Conservation (phyloP, 2,329 filamentous ascomycete genomes). For the Venturia aucupariae region DNA sequence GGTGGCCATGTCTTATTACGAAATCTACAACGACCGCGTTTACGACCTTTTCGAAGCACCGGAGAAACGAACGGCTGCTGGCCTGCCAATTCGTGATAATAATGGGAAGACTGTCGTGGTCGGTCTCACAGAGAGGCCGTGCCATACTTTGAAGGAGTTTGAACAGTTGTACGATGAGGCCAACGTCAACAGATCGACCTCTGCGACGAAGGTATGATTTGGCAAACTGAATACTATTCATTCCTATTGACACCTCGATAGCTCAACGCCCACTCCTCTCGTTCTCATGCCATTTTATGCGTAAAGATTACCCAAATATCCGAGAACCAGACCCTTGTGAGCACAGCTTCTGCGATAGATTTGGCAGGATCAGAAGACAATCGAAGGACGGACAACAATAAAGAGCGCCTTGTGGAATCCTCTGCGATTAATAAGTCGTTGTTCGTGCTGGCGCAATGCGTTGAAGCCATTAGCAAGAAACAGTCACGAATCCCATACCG, state of each 20-base stretch:
- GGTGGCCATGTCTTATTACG: slow-evolving; percentile 81
- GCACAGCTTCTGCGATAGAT: slow-evolving; percentile 88
- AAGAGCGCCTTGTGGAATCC: slow-evolving; percentile 86
- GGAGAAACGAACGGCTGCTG: slow-evolving; percentile 74
- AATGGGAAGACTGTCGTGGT: slow-evolving; percentile 81
- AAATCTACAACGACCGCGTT: slow-evolving; percentile 95
- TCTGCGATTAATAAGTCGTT: slow-evolving; percentile 96
- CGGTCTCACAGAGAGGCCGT: slow-evolving; percentile 73
- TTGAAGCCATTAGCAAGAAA: slow-evolving; percentile 81
- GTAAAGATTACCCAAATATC: slow-evolving; percentile 78
- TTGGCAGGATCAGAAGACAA: slow-evolving; percentile 95
- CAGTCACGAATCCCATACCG: slow-evolving; percentile 76
- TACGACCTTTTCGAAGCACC: slow-evolving; percentile 82
- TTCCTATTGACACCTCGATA: slow-evolving; percentile 21
- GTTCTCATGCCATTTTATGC: slow-evolving; percentile 82
- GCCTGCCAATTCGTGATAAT: slow-evolving; percentile 75
- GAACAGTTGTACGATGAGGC: slow-evolving; percentile 84
- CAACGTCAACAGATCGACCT: slow-evolving; percentile 82
- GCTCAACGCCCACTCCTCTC: slow-evolving; percentile 82
- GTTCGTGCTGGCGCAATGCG: slow-evolving; percentile 89
- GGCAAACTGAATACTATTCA: not conserved
- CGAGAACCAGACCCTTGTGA: slow-evolving; percentile 58
- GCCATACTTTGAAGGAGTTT: slow-evolving; percentile 80
- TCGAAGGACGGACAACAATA: slow-evolving; percentile 83
- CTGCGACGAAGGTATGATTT: slow-evolving; percentile 62